Percentiles rank a stretch among this genome's conserved stretches.
phyloP scores from a whole-genome alignment of 345 rosid genomes.

The Syzygium oleosum region DNA sequence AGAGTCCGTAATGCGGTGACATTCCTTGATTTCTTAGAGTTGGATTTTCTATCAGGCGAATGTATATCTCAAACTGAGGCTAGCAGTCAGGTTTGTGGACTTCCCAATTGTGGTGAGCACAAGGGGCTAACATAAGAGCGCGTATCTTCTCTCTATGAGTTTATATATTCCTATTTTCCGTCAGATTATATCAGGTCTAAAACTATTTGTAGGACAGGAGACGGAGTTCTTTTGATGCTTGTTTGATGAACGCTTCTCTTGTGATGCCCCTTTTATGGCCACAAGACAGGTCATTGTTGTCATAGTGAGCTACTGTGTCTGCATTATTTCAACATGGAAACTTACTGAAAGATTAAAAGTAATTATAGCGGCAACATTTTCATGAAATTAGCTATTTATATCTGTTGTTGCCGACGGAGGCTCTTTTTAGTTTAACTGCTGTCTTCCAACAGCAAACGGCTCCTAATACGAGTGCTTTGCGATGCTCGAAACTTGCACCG shows the following conservation, averaged over 20 bases:
- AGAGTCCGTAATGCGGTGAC: slow-evolving; percentile 72
- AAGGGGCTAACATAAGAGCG: background rate
- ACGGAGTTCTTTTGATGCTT: background rate
- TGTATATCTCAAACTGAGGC: slow-evolving; percentile 1
- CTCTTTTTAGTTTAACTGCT: background rate
- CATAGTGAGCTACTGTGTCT: background rate
- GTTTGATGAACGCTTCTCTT: background rate
- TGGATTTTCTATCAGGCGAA: background rate
- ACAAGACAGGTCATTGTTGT: background rate
- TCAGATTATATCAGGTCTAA: background rate
- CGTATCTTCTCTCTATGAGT: background rate
- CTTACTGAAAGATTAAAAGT: background rate
- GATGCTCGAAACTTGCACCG: background rate
- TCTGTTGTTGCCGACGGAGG: background rate
- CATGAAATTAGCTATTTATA: background rate
- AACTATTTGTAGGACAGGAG: background rate
- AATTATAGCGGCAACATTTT: background rate
- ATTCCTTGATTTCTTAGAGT: background rate
- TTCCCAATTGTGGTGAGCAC: background rate
- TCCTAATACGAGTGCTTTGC: background rate
- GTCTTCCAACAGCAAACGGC: background rate
- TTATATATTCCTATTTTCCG: background rate
- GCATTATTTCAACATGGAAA: background rate
- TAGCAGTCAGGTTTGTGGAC: background rate
- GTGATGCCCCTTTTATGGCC: background rate